Evolutionary conservation across 345 rosid genomes (phyloP).

Genomic region (Linum lewisii): DNA sequence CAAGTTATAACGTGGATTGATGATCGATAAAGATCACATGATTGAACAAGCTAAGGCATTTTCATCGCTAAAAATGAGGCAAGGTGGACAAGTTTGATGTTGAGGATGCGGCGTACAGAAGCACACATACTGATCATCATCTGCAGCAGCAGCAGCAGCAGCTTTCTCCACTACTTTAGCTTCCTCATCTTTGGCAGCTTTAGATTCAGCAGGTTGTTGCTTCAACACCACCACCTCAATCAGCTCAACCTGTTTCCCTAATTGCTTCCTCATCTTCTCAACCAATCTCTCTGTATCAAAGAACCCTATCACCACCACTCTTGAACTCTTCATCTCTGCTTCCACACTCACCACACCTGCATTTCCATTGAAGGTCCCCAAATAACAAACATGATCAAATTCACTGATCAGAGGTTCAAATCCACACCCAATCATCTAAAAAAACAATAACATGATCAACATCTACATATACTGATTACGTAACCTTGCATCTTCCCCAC

Average conservation of each 20-base stretch:
- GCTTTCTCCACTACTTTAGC: not conserved
- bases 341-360: constrained; percentile 42
- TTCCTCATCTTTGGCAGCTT: not conserved
- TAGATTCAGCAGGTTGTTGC: not conserved
- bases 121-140: constrained; percentile 21
- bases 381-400: not conserved
- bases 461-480: no score
- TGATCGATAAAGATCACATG: not conserved
- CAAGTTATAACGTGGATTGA: no score
- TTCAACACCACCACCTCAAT: no score
- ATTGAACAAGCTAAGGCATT: not conserved
- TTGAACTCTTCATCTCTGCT: constrained; percentile 41
- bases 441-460: no score
- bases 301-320: constrained; percentile 42
- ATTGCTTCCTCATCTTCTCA: constrained; percentile 20
- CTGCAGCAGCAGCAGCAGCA: not conserved
- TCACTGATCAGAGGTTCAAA: no score
- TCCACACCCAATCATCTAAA: no score
- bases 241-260: constrained; percentile 13
- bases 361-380: no score
- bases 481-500: constrained; percentile 46
- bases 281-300: constrained; percentile 38
- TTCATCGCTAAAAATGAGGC: not conserved
- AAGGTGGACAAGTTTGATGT: not conserved
- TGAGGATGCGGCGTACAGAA: constrained; percentile 16